phyloP scores from a whole-genome alignment of 305 asterid genomes.

The Ilex paraguariensis region DNA sequence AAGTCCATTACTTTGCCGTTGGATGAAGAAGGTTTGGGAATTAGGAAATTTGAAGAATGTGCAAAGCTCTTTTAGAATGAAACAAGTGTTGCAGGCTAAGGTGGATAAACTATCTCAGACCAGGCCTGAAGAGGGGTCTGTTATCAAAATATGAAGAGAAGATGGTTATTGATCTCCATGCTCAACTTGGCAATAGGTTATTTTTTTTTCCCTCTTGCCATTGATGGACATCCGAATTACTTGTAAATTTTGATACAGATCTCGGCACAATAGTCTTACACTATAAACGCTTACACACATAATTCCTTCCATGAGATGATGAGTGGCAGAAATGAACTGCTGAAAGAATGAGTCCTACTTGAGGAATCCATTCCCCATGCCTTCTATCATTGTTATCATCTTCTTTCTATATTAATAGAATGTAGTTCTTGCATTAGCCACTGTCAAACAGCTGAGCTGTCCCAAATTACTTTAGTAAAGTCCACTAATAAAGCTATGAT shows the following conservation, averaged over 20 bases:
- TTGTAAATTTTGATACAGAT: too few species aligned
- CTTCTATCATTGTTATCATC: slow-evolving; percentile 17
- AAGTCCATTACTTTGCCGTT: too few species aligned
- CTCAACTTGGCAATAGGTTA: slow-evolving; percentile 85
- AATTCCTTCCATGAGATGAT: too few species aligned
- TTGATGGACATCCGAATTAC: too few species aligned
- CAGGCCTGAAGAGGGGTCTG: slow-evolving; percentile 78
- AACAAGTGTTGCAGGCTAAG: slow-evolving; percentile 47
- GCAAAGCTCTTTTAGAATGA: too few species aligned
- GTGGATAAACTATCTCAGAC: slow-evolving; percentile 79
- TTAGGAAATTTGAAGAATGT: too few species aligned
- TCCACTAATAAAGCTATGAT: too few species aligned
- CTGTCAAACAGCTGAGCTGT: too few species aligned
- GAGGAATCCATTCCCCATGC: slow-evolving; percentile 15
- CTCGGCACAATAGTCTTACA: too few species aligned
- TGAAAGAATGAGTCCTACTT: slow-evolving; percentile 2
- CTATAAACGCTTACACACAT: too few species aligned
- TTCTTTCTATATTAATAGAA: slow-evolving; percentile 11
- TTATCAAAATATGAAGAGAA: slow-evolving; percentile 77
- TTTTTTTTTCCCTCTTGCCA: background rate
- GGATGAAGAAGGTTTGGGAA: too few species aligned
- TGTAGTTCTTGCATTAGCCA: slow-evolving; percentile 5
- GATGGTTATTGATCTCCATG: slow-evolving; percentile 85
- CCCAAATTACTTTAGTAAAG: too few species aligned
- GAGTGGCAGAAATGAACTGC: slow-evolving; percentile 34